A percentile compares a stretch with the other conserved stretches of the same genome.
These are phyloP conservation scores for Cubamyces lactineus DNA, from an alignment of 768 basidiomycete genomes.

Conservation along the genomic window DNA sequence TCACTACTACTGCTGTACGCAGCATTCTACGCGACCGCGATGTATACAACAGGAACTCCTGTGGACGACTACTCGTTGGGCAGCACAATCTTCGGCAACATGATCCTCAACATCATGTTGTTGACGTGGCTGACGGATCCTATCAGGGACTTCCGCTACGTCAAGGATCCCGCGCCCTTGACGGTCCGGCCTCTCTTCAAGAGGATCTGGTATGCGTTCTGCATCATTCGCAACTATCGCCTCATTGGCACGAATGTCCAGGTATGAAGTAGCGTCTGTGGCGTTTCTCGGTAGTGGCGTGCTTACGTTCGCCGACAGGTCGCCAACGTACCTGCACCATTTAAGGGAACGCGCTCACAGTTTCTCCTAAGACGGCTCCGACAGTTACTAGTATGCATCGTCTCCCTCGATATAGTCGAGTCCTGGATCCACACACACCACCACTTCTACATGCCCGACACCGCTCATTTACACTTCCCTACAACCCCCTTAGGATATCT, in stretches of 20 bases:
- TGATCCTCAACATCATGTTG: slow-evolving; percentile 5
- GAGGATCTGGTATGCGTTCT: slow-evolving; percentile 12
- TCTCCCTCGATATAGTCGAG: slow-evolving; percentile 17
- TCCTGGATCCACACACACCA: slow-evolving; percentile 8
- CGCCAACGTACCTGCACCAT: slow-evolving; percentile 15
- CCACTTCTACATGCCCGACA: slow-evolving; percentile 9
- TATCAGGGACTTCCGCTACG: slow-evolving; percentile 6
- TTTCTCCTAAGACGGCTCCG: slow-evolving; percentile 11
- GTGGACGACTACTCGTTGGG: slow-evolving; percentile 12
- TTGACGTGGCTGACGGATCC: slow-evolving; percentile 16
- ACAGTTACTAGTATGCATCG: slow-evolving; percentile 7
- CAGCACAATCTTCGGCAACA: slow-evolving; percentile 16
- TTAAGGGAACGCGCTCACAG: slow-evolving; percentile 3
- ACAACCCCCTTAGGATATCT: slow-evolving; percentile 1
- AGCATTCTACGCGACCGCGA: background rate
- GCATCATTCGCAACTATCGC: slow-evolving; percentile 17
- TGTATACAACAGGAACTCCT: background rate
- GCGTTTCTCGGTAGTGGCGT: background rate
- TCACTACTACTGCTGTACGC: background rate
- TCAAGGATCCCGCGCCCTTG: background rate
- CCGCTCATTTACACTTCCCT: background rate
- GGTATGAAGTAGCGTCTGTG: slow-evolving; percentile 10
- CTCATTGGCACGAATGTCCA: slow-evolving; percentile 28
- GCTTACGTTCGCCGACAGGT: slow-evolving; percentile 8
- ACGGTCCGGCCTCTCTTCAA: slow-evolving; percentile 5